Percentiles rank a stretch among this genome's conserved stretches.
These are phyloP conservation scores for Alectoria sarmentosa DNA, from an alignment of 495 filamentous ascomycete species.

Conservation along the genomic window DNA sequence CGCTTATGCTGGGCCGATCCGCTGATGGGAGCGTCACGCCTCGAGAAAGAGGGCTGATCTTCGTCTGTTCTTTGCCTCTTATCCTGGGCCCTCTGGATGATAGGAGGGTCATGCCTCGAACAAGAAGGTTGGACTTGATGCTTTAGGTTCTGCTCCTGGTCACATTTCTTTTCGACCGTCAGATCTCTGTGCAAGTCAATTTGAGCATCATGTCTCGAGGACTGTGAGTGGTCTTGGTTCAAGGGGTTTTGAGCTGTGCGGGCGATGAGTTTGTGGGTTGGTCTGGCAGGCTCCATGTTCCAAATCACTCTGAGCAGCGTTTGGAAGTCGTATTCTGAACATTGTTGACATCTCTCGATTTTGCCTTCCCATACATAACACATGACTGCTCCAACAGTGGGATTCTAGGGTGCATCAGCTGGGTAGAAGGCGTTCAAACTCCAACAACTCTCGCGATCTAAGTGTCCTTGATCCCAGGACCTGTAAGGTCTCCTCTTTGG, in stretches of 20 bases:
- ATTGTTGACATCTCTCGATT: background rate
- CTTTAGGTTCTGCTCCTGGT: background rate
- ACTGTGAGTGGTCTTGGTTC: background rate
- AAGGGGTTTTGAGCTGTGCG: background rate
- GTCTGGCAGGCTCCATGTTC: background rate
- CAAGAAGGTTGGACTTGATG: background rate
- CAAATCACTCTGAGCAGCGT: background rate
- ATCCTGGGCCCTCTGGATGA: background rate
- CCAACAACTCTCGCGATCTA: background rate
- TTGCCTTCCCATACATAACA: background rate
- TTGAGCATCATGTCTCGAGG: background rate
- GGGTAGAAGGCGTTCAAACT: background rate
- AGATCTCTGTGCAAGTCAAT: too few species aligned
- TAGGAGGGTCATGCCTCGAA: background rate
- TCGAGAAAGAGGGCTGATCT: background rate
- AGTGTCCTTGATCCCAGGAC: background rate
- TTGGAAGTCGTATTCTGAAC: background rate
- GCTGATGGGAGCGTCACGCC: background rate
- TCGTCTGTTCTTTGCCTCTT: background rate
- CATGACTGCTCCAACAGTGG: background rate
- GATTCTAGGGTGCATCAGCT: background rate
- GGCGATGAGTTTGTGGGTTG: background rate
- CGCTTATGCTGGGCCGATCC: background rate
- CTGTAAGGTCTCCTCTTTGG: background rate
- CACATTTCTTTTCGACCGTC: background rate